Base-by-base conservation (phyloP, 2,329 filamentous ascomycete genomes). In the Chrysosporium queenslandicum region DNA sequence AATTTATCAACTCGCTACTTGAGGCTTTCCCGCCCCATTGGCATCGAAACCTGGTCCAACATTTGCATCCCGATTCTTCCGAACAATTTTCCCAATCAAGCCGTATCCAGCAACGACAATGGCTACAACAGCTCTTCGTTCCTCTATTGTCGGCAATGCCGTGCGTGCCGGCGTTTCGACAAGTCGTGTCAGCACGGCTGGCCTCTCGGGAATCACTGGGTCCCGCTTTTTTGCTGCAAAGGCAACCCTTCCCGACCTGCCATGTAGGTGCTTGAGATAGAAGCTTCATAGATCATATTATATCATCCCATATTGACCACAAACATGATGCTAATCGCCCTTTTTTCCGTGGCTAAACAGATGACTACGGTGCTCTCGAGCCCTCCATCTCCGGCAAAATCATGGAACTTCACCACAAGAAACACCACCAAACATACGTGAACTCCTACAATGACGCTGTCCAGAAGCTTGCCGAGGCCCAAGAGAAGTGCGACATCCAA, bases 311-410 rank as follows among this genome's bases (percentile, higher is more conserved):
- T 7, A 21, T 48, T 39, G 3, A 18, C 14, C 18, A 42, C 16
- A 42, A 2, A 45, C 4, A 20, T 20, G 27, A 40, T 42, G 14
- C 40, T 49, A 47, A 46, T 27, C 18, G 11, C 29, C 12, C 25
- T 14, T 25, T 27, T 40, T 32, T 40, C 30, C 3, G 14, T 25
- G 41, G 16, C 36, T 48, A 47, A 14, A 11, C 60, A 95, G 91
- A 97, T 69, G 92, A 96, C 78, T 98, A 96, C 71, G 87, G 85
- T 67, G 92, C 90, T 49, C 88, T 98, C 63, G 92, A 98, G 75
- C 81, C 80, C 60, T 71, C 78, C 66, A 79, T 95, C 74, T 90
- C 85, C 46, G 85, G 86, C 69, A 82, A 92, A 74, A 95, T 95
- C 76, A 95, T 95, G 90, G 87, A 94, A 75, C 81, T 94, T 42